A percentile compares a stretch with the other conserved stretches of the same genome.
These are phyloP conservation scores for Clarireedia monteithiana DNA, from an alignment of 2,329 filamentous ascomycete species.

Conservation along the genomic window DNA sequence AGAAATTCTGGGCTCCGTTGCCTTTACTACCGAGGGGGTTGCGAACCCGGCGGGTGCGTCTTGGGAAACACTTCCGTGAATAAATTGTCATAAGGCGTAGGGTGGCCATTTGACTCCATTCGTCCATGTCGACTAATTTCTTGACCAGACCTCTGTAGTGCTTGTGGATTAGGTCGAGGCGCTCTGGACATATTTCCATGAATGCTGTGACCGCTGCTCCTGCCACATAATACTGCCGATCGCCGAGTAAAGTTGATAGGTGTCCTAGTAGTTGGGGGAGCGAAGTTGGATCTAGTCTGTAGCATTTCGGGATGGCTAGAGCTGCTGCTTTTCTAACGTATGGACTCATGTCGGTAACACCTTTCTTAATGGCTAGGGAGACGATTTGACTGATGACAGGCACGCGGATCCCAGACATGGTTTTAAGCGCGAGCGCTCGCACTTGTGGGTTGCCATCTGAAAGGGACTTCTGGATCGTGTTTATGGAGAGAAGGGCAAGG, in stretches of 20 bases:
- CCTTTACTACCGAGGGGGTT: slow-evolving; percentile 33
- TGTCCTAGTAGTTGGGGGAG: slow-evolving; percentile 80
- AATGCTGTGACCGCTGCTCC: slow-evolving; percentile 88
- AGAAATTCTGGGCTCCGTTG: slow-evolving; percentile 59
- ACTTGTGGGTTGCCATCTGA: slow-evolving; percentile 88
- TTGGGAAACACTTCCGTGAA: slow-evolving; percentile 79
- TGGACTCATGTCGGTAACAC: slow-evolving; percentile 87
- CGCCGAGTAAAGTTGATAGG: slow-evolving; percentile 67
- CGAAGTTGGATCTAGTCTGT: slow-evolving; percentile 79
- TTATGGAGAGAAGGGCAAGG: slow-evolving; percentile 91
- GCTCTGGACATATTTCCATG: slow-evolving; percentile 79
- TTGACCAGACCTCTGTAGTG: slow-evolving; percentile 79
- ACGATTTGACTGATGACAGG: slow-evolving; percentile 98
- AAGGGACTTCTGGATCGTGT: slow-evolving; percentile 96
- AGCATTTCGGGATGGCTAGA: slow-evolving; percentile 91
- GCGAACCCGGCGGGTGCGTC: slow-evolving; percentile 50
- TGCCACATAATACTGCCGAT: slow-evolving; percentile 94
- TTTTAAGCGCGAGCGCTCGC: slow-evolving; percentile 83
- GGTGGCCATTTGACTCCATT: slow-evolving; percentile 89
- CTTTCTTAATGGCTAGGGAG: slow-evolving; percentile 89
- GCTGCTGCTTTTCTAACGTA: slow-evolving; percentile 89
- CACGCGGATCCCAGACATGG: slow-evolving; percentile 96
- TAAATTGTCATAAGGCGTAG: slow-evolving; percentile 78
- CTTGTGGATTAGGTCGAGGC: slow-evolving; percentile 81
- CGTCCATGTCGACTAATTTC: slow-evolving; percentile 97